Evolutionary conservation across 495 filamentous ascomycete species (phyloP).

Genomic region (Aspergillus ostianus): DNA sequence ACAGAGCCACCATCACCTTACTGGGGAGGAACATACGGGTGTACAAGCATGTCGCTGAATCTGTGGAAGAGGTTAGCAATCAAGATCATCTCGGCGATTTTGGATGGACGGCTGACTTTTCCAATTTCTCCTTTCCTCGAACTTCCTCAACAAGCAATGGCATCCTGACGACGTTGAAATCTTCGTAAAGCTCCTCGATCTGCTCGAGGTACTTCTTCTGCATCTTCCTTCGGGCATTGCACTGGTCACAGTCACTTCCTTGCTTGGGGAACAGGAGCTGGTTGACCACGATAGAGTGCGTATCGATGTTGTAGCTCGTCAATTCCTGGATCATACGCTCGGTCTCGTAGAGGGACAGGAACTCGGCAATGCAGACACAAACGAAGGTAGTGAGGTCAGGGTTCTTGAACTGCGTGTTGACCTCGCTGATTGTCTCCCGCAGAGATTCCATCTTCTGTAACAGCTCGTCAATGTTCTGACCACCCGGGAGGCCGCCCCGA

Average conservation of each 20-base stretch:
- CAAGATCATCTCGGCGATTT: background rate
- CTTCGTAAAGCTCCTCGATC: slow-evolving; percentile 97
- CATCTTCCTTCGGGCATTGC: slow-evolving; percentile 93
- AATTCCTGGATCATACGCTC: slow-evolving; percentile 99
- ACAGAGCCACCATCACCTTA: slow-evolving; percentile 29
- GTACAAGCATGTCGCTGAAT: slow-evolving; percentile 90
- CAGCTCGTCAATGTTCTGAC: slow-evolving; percentile 85
- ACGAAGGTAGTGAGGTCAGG: slow-evolving; percentile 95
- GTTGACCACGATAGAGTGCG: slow-evolving; percentile 96
- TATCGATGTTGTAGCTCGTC: slow-evolving; percentile 89
- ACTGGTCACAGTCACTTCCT: slow-evolving; percentile 88
- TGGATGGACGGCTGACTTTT: slow-evolving; percentile 54
- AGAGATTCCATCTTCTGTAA: slow-evolving; percentile 91
- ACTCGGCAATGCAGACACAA: slow-evolving; percentile 98
- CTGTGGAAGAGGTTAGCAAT: slow-evolving; percentile 33
- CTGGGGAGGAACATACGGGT: slow-evolving; percentile 78
- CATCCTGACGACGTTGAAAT: slow-evolving; percentile 99
- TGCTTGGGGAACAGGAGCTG: slow-evolving; percentile 92
- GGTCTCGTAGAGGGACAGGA: slow-evolving; percentile 95
- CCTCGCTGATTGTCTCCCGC: slow-evolving; percentile 88
- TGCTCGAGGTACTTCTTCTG: slow-evolving; percentile 99
- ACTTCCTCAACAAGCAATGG: slow-evolving; percentile 94
- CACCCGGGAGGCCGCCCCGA: slow-evolving; percentile 81
- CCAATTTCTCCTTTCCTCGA: slow-evolving; percentile 87
- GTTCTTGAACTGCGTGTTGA: slow-evolving; percentile 98